phyloP scores from a whole-genome alignment of 306 rosid genomes.

The Prinsepia uniflora region DNA sequence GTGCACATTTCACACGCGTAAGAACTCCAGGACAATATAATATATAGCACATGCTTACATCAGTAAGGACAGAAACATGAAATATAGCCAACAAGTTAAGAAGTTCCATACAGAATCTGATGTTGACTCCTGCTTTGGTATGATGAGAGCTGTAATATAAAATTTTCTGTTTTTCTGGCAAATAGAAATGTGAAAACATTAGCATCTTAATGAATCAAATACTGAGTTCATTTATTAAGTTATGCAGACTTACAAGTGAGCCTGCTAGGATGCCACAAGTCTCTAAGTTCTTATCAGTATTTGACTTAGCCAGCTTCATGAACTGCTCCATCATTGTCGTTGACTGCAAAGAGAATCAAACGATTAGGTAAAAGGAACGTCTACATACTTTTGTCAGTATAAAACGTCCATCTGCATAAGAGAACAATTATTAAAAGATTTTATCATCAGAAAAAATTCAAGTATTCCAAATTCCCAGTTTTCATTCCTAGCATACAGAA shows the following conservation, averaged over 20 bases:
- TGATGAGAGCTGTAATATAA: constrained; percentile 80
- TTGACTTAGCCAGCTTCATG: constrained; percentile 84
- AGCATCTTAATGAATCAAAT: neutral
- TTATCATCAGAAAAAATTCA: constrained; percentile 22
- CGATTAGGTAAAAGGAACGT: constrained; percentile 20
- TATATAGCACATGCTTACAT: neutral
- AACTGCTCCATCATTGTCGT: constrained; percentile 83
- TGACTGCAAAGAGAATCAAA: constrained; percentile 56
- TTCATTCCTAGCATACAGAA: constrained; percentile 7
- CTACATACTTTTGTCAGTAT: neutral
- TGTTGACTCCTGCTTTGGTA: constrained; percentile 95
- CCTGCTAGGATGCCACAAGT: constrained; percentile 97
- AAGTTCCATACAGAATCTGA: constrained; percentile 69
- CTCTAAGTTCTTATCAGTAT: constrained; percentile 80
- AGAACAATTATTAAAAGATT: constrained; percentile 6
- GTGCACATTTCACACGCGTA: constrained; percentile 10
- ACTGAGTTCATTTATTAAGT: constrained; percentile 1
- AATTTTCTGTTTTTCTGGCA: constrained; percentile 89
- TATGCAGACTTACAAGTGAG: constrained; percentile 70
- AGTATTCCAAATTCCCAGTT: neutral
- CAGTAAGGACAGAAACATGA: constrained; percentile 16
- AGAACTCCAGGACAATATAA: neutral
- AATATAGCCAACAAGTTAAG: constrained; percentile 18
- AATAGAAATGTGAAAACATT: constrained; percentile 19
- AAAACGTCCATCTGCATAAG: neutral